Conservation (phyloP, 1,284 basidiomycete species). For the Porogramme epimiltina region DNA sequence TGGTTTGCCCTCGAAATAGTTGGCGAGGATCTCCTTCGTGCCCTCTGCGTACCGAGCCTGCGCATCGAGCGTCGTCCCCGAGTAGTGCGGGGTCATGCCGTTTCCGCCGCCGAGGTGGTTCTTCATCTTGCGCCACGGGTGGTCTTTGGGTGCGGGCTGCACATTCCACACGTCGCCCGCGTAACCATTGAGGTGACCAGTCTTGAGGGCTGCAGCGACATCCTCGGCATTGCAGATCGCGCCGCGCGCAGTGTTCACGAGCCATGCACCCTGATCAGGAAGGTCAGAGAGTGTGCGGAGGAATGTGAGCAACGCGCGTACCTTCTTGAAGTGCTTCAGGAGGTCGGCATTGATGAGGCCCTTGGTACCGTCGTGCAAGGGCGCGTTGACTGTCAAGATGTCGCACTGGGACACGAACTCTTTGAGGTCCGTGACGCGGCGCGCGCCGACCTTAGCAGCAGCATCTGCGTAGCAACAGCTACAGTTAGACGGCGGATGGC, state of each 20-base stretch:
- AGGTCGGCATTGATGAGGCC: conserved; percentile 84
- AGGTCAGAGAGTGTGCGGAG: neutral
- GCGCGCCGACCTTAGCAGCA: conserved; percentile 69
- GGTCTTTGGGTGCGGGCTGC: conserved; percentile 85
- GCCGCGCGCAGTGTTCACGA: conserved; percentile 93
- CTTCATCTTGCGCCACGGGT: conserved; percentile 85
- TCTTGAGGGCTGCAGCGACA: conserved; percentile 76
- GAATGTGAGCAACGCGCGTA: conserved; percentile 17
- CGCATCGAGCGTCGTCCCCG: conserved; percentile 90
- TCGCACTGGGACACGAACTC: conserved; percentile 86
- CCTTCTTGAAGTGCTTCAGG: conserved; percentile 87
- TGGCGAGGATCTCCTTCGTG: conserved; percentile 77
- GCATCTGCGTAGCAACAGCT: conserved; percentile 62
- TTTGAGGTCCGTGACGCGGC: conserved; percentile 80
- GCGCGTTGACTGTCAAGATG: conserved; percentile 88
- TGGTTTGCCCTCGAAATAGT: conserved; percentile 69
- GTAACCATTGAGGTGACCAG: conserved; percentile 76
- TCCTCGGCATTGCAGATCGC: conserved; percentile 88
- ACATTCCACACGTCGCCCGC: conserved; percentile 78
- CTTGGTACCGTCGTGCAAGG: conserved; percentile 85
- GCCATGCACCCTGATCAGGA: conserved; percentile 61
- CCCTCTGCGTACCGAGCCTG: conserved; percentile 89
- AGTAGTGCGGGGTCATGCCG: conserved; percentile 87
- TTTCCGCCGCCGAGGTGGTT: conserved; percentile 82
- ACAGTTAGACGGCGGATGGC: neutral